A percentile compares a stretch with the other conserved stretches of the same genome.
phyloP scores from a whole-genome alignment of 2,329 filamentous ascomycete species.

The Exophiala viscosa region DNA sequence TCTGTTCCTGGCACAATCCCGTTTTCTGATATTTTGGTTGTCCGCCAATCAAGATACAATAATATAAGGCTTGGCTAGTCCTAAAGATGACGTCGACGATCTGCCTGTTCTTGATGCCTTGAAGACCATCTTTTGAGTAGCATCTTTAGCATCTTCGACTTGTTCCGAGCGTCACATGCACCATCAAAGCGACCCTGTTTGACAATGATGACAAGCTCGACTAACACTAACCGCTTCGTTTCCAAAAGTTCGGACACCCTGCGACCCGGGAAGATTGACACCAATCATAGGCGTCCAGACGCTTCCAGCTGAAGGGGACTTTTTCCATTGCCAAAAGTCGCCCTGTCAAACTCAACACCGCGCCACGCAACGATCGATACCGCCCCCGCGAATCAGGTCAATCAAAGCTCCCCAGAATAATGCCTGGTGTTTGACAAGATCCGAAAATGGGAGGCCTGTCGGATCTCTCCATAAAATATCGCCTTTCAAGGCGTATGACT shows the following conservation, averaged over 20 bases:
- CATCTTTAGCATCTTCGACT: no score
- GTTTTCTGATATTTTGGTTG: background rate
- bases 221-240: background rate
- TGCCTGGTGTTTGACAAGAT: background rate
- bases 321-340: conserved; percentile 5
- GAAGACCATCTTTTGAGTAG: background rate
- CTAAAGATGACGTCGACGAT: background rate
- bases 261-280: background rate
- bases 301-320: background rate
- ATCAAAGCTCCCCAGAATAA: background rate
- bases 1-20: no score
- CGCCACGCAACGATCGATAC: conserved; percentile 7
- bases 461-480: conserved; percentile 5
- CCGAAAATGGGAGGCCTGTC: background rate
- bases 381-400: conserved; percentile 6
- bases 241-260: background rate
- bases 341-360: background rate
- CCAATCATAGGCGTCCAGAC: no score
- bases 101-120: background rate
- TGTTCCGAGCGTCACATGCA: no score
- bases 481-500: conserved; percentile 12
- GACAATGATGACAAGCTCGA: no score
- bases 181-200: no score
- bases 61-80: background rate
- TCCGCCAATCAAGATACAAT: background rate